Evolutionary conservation across 2,329 filamentous ascomycete genomes (phyloP), one percentile per base, ranked within the genome.

Genomic region (Dactylonectria macrodidyma): DNA sequence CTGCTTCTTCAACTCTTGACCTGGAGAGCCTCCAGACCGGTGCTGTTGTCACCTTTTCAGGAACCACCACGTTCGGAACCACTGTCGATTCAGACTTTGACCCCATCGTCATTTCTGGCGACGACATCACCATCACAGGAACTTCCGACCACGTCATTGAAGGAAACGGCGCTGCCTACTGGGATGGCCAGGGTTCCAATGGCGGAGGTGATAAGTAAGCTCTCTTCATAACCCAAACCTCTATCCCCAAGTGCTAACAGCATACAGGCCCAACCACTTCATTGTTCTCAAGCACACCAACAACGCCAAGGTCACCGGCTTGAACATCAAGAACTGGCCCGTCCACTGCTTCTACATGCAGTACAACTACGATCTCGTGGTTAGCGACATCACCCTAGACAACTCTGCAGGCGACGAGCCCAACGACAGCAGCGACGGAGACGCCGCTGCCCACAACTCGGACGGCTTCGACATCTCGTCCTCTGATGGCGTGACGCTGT

Each of bases 161-260:
- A 70, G 87, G 88, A 59, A 84, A 86, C 51, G 88, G 89, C 30
- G 74, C 82, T 3, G 75, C 79, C 34, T 90, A 86, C 84, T 91
- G 89, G 89, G 89, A 91, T 74, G 83, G 86, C 62, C 68, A 88
- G 77, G 89, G 89, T 47, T 77, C 77, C 71, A 89, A 88, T 73
- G 87, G 88, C 26, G 88, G 88, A 74, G 84, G 84, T 77, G 87
- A 81, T 50, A 91, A 91, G 84, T 89, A 56, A 50, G 26, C 41
- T 57, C 12, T 11, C 51, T 24, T 33, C 56, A 46, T 12, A 60
- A 7, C 22, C 5, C 34, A n/a, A 34, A 52, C 3, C 33, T 16
- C 8, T 1, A 34, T 24, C 5, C 30, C 4, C n/a, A 14, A 19
- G n/a, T 58, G 34, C 59, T 62, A 62, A 66, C 36, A 30, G 10